Conservation (phyloP, 23 red algal genomes). For the Agarophyton chilense region DNA sequence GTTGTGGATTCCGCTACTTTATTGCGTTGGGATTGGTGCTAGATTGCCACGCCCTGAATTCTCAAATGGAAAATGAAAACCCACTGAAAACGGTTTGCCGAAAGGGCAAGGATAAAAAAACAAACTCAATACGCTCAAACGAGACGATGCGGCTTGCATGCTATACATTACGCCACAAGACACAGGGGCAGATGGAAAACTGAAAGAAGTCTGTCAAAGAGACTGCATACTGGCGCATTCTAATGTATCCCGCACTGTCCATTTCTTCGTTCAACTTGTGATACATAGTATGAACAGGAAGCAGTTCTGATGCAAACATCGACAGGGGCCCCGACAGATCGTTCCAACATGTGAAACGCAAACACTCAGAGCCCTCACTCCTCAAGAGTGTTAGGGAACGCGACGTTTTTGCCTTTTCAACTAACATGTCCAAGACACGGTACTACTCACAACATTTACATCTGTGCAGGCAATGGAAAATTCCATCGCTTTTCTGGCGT, state of each 20-base stretch:
- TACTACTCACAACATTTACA: no score
- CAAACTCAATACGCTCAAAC: not conserved
- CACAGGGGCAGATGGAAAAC: not conserved
- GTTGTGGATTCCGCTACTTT: not conserved
- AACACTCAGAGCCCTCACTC: no score
- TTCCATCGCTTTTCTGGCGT: no score
- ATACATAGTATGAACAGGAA: no score
- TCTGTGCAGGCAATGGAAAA: no score
- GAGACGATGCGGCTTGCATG: not conserved
- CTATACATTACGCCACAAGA: not conserved
- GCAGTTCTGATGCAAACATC: not conserved
- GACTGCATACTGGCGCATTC: no score
- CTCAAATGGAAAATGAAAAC: not conserved
- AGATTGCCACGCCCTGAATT: not conserved
- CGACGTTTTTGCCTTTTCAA: no score
- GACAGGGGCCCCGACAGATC: not conserved
- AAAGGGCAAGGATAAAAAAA: not conserved
- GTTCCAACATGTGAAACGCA: not conserved
- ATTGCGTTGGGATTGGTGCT: not conserved
- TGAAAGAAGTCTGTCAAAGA: no score
- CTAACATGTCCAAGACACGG: no score
- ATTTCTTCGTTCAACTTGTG: no score
- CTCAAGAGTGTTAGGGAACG: no score
- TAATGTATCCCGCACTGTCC: no score
- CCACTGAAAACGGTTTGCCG: not conserved